Percentiles rank a stretch among this genome's conserved stretches.
Evolutionary conservation across 768 basidiomycete genomes (phyloP).

Genomic region (Termitomyces sp.): DNA sequence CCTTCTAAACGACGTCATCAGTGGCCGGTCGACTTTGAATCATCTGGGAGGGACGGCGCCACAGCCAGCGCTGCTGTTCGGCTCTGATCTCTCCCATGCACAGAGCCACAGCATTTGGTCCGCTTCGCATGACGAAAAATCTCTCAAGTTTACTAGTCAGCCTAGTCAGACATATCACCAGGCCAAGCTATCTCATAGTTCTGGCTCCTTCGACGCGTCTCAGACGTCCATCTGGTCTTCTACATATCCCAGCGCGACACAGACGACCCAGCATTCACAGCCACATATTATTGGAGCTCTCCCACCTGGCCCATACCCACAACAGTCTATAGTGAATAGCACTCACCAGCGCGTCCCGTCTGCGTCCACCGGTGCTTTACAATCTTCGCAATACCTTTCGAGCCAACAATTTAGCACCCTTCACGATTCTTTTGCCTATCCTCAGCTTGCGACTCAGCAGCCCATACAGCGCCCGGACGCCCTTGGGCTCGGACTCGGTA

Average conservation of each 20-base stretch:
- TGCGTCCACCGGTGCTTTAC: conserved; percentile 17
- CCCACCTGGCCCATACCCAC: conserved; percentile 12
- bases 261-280: conserved; percentile 29
- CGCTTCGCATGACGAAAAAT: conserved; percentile 46
- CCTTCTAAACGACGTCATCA: conserved; percentile 54
- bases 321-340: conserved; percentile 9
- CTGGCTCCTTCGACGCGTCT: conserved; percentile 22
- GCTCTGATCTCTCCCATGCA: conserved; percentile 41
- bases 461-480: conserved; percentile 21
- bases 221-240: conserved; percentile 36
- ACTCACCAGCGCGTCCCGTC: conserved; percentile 28
- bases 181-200: conserved; percentile 21
- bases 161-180: conserved; percentile 27
- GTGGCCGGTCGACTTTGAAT: conserved; percentile 20
- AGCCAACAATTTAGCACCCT: conserved; percentile 16
- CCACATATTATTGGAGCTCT: conserved; percentile 19
- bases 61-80: conserved; percentile 47
- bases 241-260: conserved; percentile 23
- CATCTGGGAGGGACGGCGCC: conserved; percentile 28
- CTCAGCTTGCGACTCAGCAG: conserved; percentile 16
- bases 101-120: conserved; percentile 65
- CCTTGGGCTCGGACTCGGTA: conserved; percentile 12
- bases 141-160: conserved; percentile 30
- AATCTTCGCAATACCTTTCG: conserved; percentile 20
- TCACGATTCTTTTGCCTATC: conserved; percentile 25